phyloP scores from a whole-genome alignment of 768 basidiomycete species.

The Rhodotorula babjevae region DNA sequence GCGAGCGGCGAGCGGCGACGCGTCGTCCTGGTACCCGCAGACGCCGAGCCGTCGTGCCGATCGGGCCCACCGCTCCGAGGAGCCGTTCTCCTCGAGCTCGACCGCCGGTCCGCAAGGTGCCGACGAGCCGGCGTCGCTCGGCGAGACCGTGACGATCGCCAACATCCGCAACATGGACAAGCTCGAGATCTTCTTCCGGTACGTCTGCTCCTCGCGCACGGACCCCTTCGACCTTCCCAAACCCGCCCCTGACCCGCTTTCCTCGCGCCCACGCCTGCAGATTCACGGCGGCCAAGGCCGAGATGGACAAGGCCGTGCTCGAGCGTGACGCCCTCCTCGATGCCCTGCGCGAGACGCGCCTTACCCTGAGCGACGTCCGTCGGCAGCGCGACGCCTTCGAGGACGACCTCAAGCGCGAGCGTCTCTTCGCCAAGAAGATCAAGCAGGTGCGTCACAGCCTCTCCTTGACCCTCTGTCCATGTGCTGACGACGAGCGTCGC shows the following conservation, averaged over 20 bases:
- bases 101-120: not conserved
- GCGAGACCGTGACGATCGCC: not conserved
- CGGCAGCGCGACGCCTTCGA: constrained; percentile 15
- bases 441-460: constrained; percentile 6
- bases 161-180: constrained; percentile 30
- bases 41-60: not conserved
- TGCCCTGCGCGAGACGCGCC: constrained; percentile 21
- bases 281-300: constrained; percentile 1
- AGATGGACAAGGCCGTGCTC: constrained; percentile 22
- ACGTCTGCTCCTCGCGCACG: too few relatives aligned
- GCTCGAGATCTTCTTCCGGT: constrained; percentile 38
- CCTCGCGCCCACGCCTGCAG: not conserved
- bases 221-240: too few relatives aligned
- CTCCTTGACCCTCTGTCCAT: not conserved
- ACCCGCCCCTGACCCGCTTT: too few relatives aligned
- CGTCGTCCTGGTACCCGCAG: constrained; percentile 16
- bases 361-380: constrained; percentile 20
- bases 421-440: not conserved
- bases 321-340: constrained; percentile 13
- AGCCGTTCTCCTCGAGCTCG: not conserved
- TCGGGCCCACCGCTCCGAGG: not conserved
- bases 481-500: fast-evolving
- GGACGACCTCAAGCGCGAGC: constrained; percentile 9
- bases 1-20: not conserved
- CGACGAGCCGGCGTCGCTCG: not conserved